Evolutionary conservation across 805 yeast genomes (phyloP).

Genomic region (Saturnispora zaruensis): DNA sequence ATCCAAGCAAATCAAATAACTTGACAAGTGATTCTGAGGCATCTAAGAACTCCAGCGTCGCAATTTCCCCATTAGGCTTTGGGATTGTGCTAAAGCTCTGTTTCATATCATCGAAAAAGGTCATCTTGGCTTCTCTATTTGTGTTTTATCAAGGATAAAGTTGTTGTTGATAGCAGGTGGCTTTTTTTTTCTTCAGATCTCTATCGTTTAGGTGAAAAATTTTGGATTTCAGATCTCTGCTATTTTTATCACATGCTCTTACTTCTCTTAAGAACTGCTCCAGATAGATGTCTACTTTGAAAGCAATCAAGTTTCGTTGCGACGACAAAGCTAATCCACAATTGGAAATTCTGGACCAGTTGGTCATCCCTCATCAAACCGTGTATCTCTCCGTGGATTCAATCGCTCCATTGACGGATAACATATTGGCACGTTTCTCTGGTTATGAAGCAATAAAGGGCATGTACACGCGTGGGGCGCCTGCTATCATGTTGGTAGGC

Average conservation of each 20-base stretch:
- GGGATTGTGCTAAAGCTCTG: conserved; percentile 71
- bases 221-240: not conserved
- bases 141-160: not conserved
- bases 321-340: conserved; percentile 22
- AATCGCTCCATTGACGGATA: conserved; percentile 42
- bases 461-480: conserved; percentile 98
- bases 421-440: conserved; percentile 36
- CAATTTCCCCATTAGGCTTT: conserved; percentile 50
- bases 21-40: conserved; percentile 80
- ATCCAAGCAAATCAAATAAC: conserved; percentile 75
- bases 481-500: conserved; percentile 96
- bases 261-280: not conserved
- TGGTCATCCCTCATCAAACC: conserved; percentile 71
- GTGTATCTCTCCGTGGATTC: conserved; percentile 52
- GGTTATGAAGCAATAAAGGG: conserved; percentile 76
- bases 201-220: not conserved
- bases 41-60: conserved; percentile 68
- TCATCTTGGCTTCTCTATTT: conserved; percentile 1
- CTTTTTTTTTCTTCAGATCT: not conserved
- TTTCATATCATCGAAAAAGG: conserved; percentile 70
- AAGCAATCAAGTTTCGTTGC: conserved; percentile 63
- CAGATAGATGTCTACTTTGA: conserved; percentile 29
- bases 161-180: not conserved
- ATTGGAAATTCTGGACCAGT: conserved; percentile 70
- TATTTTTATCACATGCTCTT: not conserved